Conservation (phyloP, 2,329 filamentous ascomycete genomes). For the Kalmusia sp. region DNA sequence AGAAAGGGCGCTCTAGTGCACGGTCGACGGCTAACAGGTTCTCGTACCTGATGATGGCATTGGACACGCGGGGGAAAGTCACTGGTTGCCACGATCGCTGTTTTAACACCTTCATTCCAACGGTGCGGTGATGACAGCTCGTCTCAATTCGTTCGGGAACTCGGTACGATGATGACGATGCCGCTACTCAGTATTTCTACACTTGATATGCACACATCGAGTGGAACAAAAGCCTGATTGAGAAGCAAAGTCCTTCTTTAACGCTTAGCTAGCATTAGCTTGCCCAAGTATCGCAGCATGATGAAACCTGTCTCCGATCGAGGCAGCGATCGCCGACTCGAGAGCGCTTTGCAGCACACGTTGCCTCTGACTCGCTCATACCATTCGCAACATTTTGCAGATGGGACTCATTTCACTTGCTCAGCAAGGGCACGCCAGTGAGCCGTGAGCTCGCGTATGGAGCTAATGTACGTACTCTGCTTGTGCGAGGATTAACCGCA, state of each 20-base stretch:
- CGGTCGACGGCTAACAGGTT: neutral
- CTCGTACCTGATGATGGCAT: neutral
- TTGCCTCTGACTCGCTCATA: conserved; percentile 2
- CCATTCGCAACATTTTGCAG: conserved; percentile 8
- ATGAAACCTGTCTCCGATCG: conserved; percentile 9
- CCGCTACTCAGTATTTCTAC: too few relatives aligned
- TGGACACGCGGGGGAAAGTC: conserved; percentile 16
- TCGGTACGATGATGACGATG: too few relatives aligned
- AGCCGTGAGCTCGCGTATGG: conserved; percentile 16
- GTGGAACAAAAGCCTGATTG: neutral
- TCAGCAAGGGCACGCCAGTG: conserved; percentile 18
- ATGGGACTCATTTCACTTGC: conserved; percentile 2
- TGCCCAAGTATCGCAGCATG: neutral
- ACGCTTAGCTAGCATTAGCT: neutral
- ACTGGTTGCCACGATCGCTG: conserved; percentile 17
- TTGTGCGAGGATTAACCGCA: conserved; percentile 17
- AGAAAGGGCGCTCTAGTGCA: conserved; percentile 12
- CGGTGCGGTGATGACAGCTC: conserved; percentile 13
- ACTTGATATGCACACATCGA: too few relatives aligned
- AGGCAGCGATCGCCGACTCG: conserved; percentile 9
- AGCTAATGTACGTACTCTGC: conserved; percentile 14
- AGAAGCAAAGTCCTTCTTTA: neutral
- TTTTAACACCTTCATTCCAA: conserved; percentile 13
- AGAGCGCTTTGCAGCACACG: neutral
- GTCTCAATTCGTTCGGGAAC: too few relatives aligned